phyloP scores from a whole-genome alignment of 805 yeast genomes.

The Candida saitoana region DNA sequence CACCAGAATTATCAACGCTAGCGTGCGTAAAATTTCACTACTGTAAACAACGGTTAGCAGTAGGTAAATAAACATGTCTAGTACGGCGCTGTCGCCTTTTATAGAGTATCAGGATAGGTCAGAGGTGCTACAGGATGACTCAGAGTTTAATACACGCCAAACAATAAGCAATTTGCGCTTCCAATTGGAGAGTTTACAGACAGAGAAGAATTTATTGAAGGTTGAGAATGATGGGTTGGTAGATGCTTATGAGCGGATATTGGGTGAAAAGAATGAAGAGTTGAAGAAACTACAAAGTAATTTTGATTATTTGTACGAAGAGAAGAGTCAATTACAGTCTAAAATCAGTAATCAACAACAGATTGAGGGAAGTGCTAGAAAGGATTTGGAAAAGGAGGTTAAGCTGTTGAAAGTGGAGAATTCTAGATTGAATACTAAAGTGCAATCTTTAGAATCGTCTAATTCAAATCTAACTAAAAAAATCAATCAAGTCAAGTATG shows the following conservation, averaged over 20 bases:
- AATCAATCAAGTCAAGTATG: constrained; percentile 32
- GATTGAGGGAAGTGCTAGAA: constrained; percentile 16
- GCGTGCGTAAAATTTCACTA: no score
- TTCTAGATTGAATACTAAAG: constrained; percentile 7
- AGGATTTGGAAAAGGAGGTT: constrained; percentile 17
- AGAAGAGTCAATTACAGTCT: constrained; percentile 28
- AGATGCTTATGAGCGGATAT: constrained; percentile 23
- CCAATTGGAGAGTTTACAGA: constrained; percentile 26
- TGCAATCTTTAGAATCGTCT: constrained; percentile 17
- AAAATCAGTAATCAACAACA: constrained; percentile 29
- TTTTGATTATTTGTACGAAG: constrained; percentile 33
- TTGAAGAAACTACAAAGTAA: constrained; percentile 29
- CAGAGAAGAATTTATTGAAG: constrained; percentile 32
- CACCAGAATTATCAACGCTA: neutral
- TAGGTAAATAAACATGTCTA: neutral
- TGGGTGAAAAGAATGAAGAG: constrained; percentile 30
- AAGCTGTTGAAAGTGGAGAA: constrained; percentile 17
- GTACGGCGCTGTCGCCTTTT: constrained; percentile 19
- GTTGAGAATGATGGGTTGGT: constrained; percentile 22
- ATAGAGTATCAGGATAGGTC: constrained; percentile 19
- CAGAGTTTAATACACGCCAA: constrained; percentile 15
- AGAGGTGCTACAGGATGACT: constrained; percentile 9
- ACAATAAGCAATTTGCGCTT: constrained; percentile 26
- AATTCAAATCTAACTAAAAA: constrained; percentile 20
- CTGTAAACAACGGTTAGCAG: neutral